phyloP scores from a whole-genome alignment of 2,329 filamentous ascomycete genomes.

The Penicillium expansum region DNA sequence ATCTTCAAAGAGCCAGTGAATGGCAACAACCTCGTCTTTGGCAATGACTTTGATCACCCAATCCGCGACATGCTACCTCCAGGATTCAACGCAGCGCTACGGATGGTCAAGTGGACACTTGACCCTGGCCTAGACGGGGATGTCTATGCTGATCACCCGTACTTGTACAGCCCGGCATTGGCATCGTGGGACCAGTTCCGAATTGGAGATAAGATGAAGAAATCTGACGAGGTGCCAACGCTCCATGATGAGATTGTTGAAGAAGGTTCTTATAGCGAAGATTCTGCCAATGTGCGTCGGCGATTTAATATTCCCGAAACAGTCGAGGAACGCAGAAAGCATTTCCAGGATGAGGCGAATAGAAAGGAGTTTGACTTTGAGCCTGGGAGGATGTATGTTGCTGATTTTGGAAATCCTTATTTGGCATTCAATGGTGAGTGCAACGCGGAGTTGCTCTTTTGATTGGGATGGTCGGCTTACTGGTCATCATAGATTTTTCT shows the following conservation, averaged over 20 bases:
- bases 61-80: constrained; percentile 83
- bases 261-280: constrained; percentile 62
- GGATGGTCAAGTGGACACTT: constrained; percentile 83
- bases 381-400: constrained; percentile 58
- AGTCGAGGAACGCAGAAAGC: constrained; percentile 57
- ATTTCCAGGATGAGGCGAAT: constrained; percentile 57
- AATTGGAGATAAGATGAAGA: constrained; percentile 53
- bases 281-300: constrained; percentile 48
- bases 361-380: constrained; percentile 61
- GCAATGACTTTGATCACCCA: constrained; percentile 91
- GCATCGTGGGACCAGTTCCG: constrained; percentile 75
- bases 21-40: constrained; percentile 77
- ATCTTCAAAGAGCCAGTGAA: constrained; percentile 66
- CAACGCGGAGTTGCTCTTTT: neutral
- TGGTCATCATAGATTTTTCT: constrained; percentile 33
- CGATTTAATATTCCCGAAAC: constrained; percentile 53
- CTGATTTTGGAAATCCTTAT: constrained; percentile 88
- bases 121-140: constrained; percentile 91
- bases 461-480: neutral
- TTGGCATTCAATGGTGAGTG: constrained; percentile 72
- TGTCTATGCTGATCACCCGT: constrained; percentile 79
- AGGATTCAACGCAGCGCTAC: constrained; percentile 80
- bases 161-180: constrained; percentile 78
- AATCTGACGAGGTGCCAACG: constrained; percentile 31
- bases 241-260: constrained; percentile 57